These are phyloP conservation scores for Peronospora farinosa DNA, from an alignment of 352 stramenopile species.

Conservation along the genomic window DNA sequence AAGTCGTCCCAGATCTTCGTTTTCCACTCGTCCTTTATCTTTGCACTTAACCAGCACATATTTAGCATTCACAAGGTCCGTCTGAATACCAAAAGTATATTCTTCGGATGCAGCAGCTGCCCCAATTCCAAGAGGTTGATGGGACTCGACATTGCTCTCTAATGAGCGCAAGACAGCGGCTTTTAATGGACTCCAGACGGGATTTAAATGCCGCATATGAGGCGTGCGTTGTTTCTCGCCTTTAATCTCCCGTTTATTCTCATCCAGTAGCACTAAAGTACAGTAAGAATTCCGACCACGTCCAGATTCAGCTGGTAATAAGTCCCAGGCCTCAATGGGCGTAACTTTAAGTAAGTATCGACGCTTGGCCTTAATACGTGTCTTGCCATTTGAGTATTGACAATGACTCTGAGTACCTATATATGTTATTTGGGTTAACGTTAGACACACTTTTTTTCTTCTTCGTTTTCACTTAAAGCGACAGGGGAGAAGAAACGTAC, in stretches of 20 bases:
- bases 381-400: conserved; percentile 26
- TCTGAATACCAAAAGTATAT: conserved; percentile 83
- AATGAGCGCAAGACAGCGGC: conserved; percentile 70
- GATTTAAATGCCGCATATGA: conserved; percentile 45
- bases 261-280: conserved; percentile 77
- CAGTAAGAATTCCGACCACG: conserved; percentile 72
- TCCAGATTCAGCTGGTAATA: conserved; percentile 55
- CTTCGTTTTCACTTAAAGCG: conserved; percentile 7
- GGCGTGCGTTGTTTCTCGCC: conserved; percentile 84
- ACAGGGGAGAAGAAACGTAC: conserved; percentile 17
- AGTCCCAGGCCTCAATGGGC: conserved; percentile 70
- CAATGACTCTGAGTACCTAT: conserved; percentile 22
- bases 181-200: conserved; percentile 82
- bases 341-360: conserved; percentile 82
- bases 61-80: conserved; percentile 68
- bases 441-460: not conserved
- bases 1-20: conserved; percentile 70
- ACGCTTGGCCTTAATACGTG: conserved; percentile 61
- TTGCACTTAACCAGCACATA: conserved; percentile 86
- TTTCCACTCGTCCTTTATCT: conserved; percentile 79
- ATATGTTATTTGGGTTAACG: conserved; percentile 2
- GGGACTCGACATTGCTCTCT: conserved; percentile 68
- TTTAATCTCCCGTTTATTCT: conserved; percentile 81
- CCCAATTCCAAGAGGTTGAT: conserved; percentile 82
- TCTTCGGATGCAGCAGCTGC: conserved; percentile 73